Percentiles rank a stretch among this genome's conserved stretches.
phyloP scores from a whole-genome alignment of 2,329 filamentous ascomycete genomes.

The Claviceps fusiformis region DNA sequence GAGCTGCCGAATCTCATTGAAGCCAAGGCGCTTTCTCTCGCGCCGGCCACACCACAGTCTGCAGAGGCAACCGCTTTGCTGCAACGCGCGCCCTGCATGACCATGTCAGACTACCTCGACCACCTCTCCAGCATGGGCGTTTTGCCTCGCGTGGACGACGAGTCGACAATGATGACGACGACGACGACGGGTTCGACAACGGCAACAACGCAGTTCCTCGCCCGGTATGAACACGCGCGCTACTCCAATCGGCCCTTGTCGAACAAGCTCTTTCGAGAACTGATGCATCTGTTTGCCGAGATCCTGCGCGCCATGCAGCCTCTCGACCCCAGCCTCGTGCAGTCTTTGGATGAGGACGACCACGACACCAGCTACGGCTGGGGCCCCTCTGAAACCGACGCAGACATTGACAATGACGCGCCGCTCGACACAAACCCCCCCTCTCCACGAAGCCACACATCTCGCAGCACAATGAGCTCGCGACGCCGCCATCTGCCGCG shows the following conservation, averaged over 20 bases:
- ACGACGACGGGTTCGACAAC: too few relatives aligned
- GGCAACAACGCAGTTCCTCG: conserved; percentile 44
- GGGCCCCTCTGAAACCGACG: conserved; percentile 23
- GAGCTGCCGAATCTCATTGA: conserved; percentile 86
- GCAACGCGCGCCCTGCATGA: conserved; percentile 56
- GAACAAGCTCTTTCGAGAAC: conserved; percentile 55
- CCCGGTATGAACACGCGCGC: conserved; percentile 68
- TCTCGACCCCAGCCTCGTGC: conserved; percentile 40
- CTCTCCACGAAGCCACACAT: conserved; percentile 21
- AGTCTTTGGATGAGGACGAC: conserved; percentile 12
- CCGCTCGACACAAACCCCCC: conserved; percentile 28
- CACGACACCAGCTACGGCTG: conserved; percentile 8
- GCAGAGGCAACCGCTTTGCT: conserved; percentile 56
- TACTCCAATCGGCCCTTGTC: conserved; percentile 61
- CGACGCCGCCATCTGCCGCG: conserved; percentile 9
- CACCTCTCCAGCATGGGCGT: conserved; percentile 58
- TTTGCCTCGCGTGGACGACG: conserved; percentile 25
- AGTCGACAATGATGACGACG: conserved; percentile 26
- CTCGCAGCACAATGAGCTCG: conserved; percentile 20
- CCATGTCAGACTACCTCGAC: conserved; percentile 63
- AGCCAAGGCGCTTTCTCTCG: conserved; percentile 80
- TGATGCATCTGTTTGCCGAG: conserved; percentile 78
- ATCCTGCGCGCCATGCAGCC: conserved; percentile 63
- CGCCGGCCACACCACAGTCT: conserved; percentile 37
- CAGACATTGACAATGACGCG: conserved; percentile 29